phyloP scores from a whole-genome alignment of 2,329 filamentous ascomycete genomes.

The Ceratocystiopsis sp. region DNA sequence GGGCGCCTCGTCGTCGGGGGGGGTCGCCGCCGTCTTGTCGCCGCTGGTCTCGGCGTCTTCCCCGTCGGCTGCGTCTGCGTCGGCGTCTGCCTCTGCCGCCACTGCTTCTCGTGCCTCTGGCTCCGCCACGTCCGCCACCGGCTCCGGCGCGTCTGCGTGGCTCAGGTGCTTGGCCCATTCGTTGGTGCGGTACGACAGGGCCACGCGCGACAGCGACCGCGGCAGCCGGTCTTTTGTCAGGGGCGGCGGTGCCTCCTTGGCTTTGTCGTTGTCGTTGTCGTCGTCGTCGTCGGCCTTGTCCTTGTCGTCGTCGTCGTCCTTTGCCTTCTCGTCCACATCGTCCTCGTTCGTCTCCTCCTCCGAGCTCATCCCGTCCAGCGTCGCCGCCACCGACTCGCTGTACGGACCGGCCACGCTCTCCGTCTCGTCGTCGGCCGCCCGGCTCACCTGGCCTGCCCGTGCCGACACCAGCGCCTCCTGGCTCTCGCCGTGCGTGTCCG shows the following conservation, averaged over 20 bases:
- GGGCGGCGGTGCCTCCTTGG: slow-evolving; percentile 22
- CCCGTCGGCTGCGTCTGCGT: background rate
- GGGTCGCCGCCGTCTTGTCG: background rate
- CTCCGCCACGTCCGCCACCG: slow-evolving; percentile 10
- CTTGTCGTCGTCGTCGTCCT: slow-evolving; percentile 4
- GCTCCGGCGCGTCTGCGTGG: slow-evolving; percentile 57
- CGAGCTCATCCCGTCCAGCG: slow-evolving; percentile 34
- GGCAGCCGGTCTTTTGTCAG: slow-evolving; percentile 49
- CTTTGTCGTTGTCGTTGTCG: slow-evolving; percentile 10
- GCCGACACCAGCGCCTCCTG: slow-evolving; percentile 29
- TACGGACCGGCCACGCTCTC: slow-evolving; percentile 16
- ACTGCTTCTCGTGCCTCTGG: too few species aligned
- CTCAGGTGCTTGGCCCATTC: slow-evolving; percentile 91
- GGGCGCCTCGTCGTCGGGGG: slow-evolving; percentile 26
- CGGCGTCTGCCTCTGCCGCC: slow-evolving; percentile 23
- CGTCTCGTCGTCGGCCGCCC: slow-evolving; percentile 21
- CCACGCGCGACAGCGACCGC: slow-evolving; percentile 55
- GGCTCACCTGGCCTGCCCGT: slow-evolving; percentile 10
- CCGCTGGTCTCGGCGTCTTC: background rate
- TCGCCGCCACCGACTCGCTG: slow-evolving; percentile 37
- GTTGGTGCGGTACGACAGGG: slow-evolving; percentile 74
- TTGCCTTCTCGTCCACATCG: slow-evolving; percentile 11
- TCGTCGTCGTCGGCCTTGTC: slow-evolving; percentile 16
- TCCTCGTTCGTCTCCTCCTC: slow-evolving; percentile 21
- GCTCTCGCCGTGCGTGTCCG: slow-evolving; percentile 17